Conservation (phyloP, 108 stramenopile species). For the Pinguiococcus pyrenoidosus region DNA sequence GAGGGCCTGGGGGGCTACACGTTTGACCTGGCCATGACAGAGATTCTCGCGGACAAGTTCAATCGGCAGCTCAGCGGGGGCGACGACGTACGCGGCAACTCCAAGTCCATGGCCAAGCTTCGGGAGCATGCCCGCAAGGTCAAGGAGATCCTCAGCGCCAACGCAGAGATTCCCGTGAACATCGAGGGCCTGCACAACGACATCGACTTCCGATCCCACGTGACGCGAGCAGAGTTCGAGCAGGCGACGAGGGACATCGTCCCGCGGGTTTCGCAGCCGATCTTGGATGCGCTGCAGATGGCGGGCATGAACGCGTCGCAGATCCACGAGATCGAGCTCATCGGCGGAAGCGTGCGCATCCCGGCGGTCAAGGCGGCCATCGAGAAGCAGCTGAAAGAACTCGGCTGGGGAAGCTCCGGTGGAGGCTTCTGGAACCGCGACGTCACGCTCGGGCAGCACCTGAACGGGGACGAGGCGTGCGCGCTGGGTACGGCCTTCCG, state of each 20-base stretch:
- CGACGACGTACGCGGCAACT: conserved; percentile 60
- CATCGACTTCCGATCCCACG: conserved; percentile 57
- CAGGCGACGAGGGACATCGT: conserved; percentile 62
- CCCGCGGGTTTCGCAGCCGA: conserved; percentile 61
- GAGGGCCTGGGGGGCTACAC: conserved; percentile 65
- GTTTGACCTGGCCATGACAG: conserved; percentile 73
- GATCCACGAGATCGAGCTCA: conserved; percentile 78
- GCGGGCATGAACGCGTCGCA: conserved; percentile 72
- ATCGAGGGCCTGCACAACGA: conserved; percentile 85
- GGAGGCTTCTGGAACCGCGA: too few relatives aligned
- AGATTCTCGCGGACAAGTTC: conserved; percentile 82
- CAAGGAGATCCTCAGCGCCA: conserved; percentile 93
- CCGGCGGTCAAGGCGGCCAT: conserved; percentile 50
- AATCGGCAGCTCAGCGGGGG: conserved; percentile 58
- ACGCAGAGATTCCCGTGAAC: conserved; percentile 81
- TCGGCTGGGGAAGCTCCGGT: neutral
- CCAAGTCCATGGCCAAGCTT: conserved; percentile 86
- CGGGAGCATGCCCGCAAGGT: conserved; percentile 87
- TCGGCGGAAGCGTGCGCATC: conserved; percentile 96
- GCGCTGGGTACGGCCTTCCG: conserved; percentile 95
- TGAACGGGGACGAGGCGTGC: conserved; percentile 97
- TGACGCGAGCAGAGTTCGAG: conserved; percentile 76
- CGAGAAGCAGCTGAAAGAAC: conserved; percentile 50
- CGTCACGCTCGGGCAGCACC: conserved; percentile 89
- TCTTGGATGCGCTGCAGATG: conserved; percentile 42